Evolutionary conservation across 768 basidiomycete species (phyloP).

Genomic region (Amyloporia xantha): DNA sequence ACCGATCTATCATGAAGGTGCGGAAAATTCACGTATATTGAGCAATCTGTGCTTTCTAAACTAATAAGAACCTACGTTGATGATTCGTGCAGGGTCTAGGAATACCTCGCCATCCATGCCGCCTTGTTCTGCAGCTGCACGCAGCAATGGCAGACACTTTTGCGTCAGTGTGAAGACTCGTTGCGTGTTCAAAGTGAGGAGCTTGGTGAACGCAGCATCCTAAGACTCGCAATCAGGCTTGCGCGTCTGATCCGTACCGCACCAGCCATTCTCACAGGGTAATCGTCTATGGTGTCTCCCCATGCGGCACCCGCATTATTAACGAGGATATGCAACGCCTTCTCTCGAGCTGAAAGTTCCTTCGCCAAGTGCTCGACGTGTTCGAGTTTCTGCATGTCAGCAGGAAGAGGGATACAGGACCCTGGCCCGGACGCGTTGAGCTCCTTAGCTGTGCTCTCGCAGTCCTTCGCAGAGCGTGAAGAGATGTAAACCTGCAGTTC

Average conservation of each 20-base stretch:
- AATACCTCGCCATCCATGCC: constrained; percentile 31
- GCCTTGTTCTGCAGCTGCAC: constrained; percentile 35
- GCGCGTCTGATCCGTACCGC: background rate
- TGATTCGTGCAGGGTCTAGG: constrained; percentile 48
- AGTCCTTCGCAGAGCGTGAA: constrained; percentile 47
- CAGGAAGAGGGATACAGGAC: constrained; percentile 45
- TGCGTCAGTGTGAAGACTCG: constrained; percentile 61
- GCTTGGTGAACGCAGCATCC: constrained; percentile 54
- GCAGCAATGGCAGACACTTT: constrained; percentile 49
- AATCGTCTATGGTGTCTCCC: constrained; percentile 40
- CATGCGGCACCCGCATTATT: constrained; percentile 63
- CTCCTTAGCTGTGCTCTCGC: constrained; percentile 43
- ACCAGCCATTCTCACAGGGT: constrained; percentile 28
- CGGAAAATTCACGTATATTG: background rate
- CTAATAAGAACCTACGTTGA: constrained; percentile 37
- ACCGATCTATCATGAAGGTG: constrained; percentile 46
- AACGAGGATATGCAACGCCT: constrained; percentile 48
- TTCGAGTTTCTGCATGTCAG: constrained; percentile 45
- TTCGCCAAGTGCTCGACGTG: constrained; percentile 48
- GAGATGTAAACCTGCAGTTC: constrained; percentile 56
- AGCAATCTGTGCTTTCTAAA: background rate
- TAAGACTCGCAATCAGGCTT: constrained; percentile 13
- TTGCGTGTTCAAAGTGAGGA: constrained; percentile 56
- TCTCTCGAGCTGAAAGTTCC: constrained; percentile 46
- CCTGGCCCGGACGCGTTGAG: constrained; percentile 49